Base-by-base conservation (phyloP, 2,329 filamentous ascomycete genomes). In the Leptographium flavum region DNA sequence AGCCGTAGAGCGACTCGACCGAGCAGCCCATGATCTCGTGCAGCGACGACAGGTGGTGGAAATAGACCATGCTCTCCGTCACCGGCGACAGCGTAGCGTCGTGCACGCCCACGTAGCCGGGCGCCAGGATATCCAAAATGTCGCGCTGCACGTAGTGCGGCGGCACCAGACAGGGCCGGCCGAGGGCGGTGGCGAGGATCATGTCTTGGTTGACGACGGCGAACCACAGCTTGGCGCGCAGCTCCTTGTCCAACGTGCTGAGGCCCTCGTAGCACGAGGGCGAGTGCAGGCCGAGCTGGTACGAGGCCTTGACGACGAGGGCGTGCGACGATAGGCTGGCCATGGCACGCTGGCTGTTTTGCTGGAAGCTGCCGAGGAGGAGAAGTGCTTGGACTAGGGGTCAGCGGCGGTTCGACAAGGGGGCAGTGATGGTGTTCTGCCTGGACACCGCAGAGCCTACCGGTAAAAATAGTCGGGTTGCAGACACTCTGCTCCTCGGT, bases 261-360 rank as follows among this genome's bases (percentile, higher is more conserved):
- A 57, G 48, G 15, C 51, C 46, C 5, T 53, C 51, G 31, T 60
- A 60, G 2, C 52, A 53, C 2, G 54, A 54, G 1, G 54, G 55
- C 4, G 59, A 56, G 45, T 63, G 59, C 21, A 63, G 50, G 6
- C 60, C 60, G 2, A 63, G 53, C 40, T 61, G 59, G 39, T 60
- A 61, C 1, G 58, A 50, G 0, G 57, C 51, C 27, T 59, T 58
- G 33, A 62, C 59, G 1, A 55, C 53, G 3, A 60, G 49, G 1
- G 56, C 54, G 39, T 61, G 58, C 1, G 55, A 55, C 4, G 58
- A 53, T 47, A 56, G 54, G 41, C 58, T 62, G 23, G 58, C 56
- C 45, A 58, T 57, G 8, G 59, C 57, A 3, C 58, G 52, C 39
- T 60, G 58, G n/a, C 51, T 60, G 31, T 60, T 61, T 39, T 63